Conservation (phyloP, 2,329 filamentous ascomycete genomes). For the Aspergillus eucalypticola region DNA sequence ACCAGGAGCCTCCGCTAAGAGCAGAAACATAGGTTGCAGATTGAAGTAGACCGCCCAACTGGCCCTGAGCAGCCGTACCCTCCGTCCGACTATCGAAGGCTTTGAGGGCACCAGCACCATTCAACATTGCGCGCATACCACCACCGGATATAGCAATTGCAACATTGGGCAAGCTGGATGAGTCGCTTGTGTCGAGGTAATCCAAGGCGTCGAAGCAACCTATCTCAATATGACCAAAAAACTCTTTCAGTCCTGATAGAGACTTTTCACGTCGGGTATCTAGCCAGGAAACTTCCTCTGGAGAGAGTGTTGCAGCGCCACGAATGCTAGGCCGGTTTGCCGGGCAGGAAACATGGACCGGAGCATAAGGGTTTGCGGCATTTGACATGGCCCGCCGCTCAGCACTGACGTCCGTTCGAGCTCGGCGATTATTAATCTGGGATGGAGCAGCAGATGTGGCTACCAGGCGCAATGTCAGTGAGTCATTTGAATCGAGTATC, state of each 20-base stretch:
- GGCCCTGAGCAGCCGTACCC: constrained; percentile 62
- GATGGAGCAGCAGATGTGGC: background rate
- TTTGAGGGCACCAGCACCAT: constrained; percentile 77
- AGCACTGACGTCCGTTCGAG: background rate
- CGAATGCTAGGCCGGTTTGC: background rate
- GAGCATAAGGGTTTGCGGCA: background rate
- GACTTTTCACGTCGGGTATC: background rate
- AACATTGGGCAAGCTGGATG: constrained; percentile 60
- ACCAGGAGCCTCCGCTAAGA: constrained; percentile 81
- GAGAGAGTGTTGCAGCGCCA: background rate
- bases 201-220: background rate
- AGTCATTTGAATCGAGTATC: background rate
- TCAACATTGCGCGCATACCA: constrained; percentile 84
- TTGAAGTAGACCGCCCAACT: constrained; percentile 80
- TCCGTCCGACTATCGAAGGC: constrained; percentile 75
- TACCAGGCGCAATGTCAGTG: background rate
- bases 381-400: background rate
- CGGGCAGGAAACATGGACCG: background rate
- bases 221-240: constrained; percentile 2
- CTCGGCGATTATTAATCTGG: background rate
- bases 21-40: constrained; percentile 79
- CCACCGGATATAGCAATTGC: constrained; percentile 80
- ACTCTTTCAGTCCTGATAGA: background rate
- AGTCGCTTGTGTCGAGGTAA: background rate
- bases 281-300: background rate